These are phyloP conservation scores for Linum usitatissimum DNA, from an alignment of 345 rosid species.

Conservation along the genomic window DNA sequence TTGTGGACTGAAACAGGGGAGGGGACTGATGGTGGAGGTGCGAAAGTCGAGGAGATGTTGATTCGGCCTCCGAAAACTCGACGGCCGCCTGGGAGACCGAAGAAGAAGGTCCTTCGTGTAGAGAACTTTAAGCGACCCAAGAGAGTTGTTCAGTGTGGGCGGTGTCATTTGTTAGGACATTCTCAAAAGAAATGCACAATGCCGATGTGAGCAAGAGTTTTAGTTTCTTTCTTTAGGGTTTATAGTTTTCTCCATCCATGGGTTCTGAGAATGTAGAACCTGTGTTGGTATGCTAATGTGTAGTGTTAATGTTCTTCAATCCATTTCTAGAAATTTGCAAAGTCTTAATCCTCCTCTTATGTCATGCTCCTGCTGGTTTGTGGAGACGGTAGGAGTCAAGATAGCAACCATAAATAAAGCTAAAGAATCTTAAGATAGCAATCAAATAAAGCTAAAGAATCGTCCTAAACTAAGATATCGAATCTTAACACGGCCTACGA, in stretches of 20 bases:
- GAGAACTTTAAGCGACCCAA: slow-evolving; percentile 94
- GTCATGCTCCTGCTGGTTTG: too few relatives aligned
- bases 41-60: slow-evolving; percentile 47
- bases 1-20: slow-evolving; percentile 55
- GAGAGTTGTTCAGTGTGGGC: slow-evolving; percentile 93
- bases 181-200: slow-evolving; percentile 95
- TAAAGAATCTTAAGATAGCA: too few relatives aligned
- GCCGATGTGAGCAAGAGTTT: slow-evolving; percentile 45
- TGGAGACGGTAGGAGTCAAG: too few relatives aligned
- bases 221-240: slow-evolving; percentile 9
- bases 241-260: not conserved
- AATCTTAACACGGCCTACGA: too few relatives aligned
- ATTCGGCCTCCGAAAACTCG: slow-evolving; percentile 85
- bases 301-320: too few relatives aligned
- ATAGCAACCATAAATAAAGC: too few relatives aligned
- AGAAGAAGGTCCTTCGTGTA: slow-evolving; percentile 84
- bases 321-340: too few relatives aligned
- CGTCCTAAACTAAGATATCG: too few relatives aligned
- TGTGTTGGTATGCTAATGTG: not conserved
- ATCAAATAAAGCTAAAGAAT: too few relatives aligned
- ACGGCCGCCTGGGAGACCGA: slow-evolving; percentile 97
- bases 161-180: slow-evolving; percentile 96
- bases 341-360: too few relatives aligned
- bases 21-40: slow-evolving; percentile 49
- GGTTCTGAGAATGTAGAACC: not conserved